phyloP scores from a whole-genome alignment of 2,329 filamentous ascomycete genomes.

The Thielaviopsis populi region DNA sequence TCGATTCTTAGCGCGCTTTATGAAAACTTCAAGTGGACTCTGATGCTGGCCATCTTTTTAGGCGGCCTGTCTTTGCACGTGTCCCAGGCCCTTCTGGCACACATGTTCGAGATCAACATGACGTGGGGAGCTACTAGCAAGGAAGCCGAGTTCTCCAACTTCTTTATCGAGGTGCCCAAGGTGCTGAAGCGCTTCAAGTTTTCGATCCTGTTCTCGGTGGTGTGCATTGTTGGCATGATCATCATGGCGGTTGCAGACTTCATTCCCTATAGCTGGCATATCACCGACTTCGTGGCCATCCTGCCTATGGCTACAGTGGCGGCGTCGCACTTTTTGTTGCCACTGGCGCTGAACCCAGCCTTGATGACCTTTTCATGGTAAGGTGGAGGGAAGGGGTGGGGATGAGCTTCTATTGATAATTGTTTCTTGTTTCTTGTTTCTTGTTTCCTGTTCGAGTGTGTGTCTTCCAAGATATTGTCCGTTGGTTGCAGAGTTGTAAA shows the following conservation, averaged over 20 bases:
- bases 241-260: constrained; percentile 48
- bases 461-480: no score
- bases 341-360: constrained; percentile 61
- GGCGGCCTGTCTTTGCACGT: constrained; percentile 71
- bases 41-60: constrained; percentile 64
- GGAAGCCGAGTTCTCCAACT: constrained; percentile 66
- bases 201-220: constrained; percentile 45
- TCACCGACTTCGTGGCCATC: constrained; percentile 60
- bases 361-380: constrained; percentile 70
- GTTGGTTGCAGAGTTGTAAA: no score
- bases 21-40: constrained; percentile 59
- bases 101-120: constrained; percentile 80
- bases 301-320: constrained; percentile 60
- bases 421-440: background rate
- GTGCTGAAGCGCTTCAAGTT: constrained; percentile 69
- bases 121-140: constrained; percentile 74
- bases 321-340: constrained; percentile 53
- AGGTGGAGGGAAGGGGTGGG: no score
- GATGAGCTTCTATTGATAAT: no score
- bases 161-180: constrained; percentile 70
- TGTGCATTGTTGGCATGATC: constrained; percentile 47
- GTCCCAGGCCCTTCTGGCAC: constrained; percentile 60
- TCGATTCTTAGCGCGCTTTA: constrained; percentile 40
- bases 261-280: constrained; percentile 49
- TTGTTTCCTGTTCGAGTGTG: no score